Percentiles rank a stretch among this genome's conserved stretches.
phyloP scores from a whole-genome alignment of 305 asterid species.

The Solanum chacoense region DNA sequence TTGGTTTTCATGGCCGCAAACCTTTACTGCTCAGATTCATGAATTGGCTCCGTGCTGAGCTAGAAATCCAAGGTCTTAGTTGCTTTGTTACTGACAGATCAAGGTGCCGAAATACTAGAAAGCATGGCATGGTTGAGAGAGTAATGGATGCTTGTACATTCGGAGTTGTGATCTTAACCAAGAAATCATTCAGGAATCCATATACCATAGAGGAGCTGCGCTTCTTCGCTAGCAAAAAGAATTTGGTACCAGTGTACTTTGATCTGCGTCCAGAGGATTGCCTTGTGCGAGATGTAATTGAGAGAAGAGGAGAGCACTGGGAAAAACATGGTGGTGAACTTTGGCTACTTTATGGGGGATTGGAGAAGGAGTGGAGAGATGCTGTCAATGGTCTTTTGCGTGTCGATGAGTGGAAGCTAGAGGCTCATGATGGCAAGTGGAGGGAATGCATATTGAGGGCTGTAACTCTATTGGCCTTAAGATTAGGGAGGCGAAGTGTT shows the following conservation, averaged over 20 bases:
- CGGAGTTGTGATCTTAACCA: constrained; percentile 76
- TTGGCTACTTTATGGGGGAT: constrained; percentile 80
- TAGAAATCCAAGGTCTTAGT: constrained; percentile 84
- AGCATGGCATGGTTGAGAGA: constrained; percentile 54
- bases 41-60: constrained; percentile 90
- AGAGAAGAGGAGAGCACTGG: constrained; percentile 90
- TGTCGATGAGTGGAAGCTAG: constrained; percentile 90
- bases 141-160: constrained; percentile 76
- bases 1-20: constrained; percentile 82
- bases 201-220: constrained; percentile 74
- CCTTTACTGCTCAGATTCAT: constrained; percentile 65
- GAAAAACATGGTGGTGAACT: constrained; percentile 90
- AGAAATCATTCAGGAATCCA: constrained; percentile 75
- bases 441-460: constrained; percentile 81
- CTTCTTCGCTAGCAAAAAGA: constrained; percentile 85
- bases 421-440: constrained; percentile 86
- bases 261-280: constrained; percentile 88
- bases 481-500: constrained; percentile 84
- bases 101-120: constrained; percentile 57
- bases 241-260: constrained; percentile 82
- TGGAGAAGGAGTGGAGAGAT: constrained; percentile 89
- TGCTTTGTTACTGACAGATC: constrained; percentile 81
- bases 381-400: constrained; percentile 67
- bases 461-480: constrained; percentile 76
- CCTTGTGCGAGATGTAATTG: constrained; percentile 75